phyloP scores from a whole-genome alignment of 176 grass and related monocot genomes.

The Stipa capillata region DNA sequence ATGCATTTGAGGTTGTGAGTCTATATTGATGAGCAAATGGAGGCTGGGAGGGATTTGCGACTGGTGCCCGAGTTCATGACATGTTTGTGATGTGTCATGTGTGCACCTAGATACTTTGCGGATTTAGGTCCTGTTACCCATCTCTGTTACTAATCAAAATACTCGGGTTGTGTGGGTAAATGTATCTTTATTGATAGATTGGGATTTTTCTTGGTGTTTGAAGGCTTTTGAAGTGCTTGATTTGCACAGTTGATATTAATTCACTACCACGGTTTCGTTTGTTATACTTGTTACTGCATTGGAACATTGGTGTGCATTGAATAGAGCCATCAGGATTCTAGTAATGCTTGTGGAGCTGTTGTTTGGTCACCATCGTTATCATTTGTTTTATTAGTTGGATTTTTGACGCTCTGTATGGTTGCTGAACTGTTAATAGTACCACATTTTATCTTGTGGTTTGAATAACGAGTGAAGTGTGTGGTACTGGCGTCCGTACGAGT shows the following conservation, averaged over 20 bases:
- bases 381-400: background rate
- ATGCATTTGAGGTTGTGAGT: constrained; percentile 27
- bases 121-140: background rate
- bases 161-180: background rate
- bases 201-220: background rate
- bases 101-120: background rate
- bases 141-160: constrained; percentile 23
- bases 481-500: background rate
- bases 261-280: background rate
- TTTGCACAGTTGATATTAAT: background rate
- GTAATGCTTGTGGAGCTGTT: background rate
- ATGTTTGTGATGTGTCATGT: background rate
- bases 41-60: background rate
- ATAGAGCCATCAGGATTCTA: background rate
- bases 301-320: background rate
- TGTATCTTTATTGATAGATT: constrained; percentile 3
- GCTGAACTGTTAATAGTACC: constrained; percentile 1
- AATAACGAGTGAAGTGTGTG: constrained; percentile 8
- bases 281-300: background rate
- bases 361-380: background rate
- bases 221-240: background rate
- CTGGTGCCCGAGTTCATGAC: background rate
- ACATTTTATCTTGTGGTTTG: constrained; percentile 9
- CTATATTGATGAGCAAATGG: constrained; percentile 36
- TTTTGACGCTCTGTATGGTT: background rate